phyloP scores from a whole-genome alignment of 257 asterid genomes.

The Petunia secreta region DNA sequence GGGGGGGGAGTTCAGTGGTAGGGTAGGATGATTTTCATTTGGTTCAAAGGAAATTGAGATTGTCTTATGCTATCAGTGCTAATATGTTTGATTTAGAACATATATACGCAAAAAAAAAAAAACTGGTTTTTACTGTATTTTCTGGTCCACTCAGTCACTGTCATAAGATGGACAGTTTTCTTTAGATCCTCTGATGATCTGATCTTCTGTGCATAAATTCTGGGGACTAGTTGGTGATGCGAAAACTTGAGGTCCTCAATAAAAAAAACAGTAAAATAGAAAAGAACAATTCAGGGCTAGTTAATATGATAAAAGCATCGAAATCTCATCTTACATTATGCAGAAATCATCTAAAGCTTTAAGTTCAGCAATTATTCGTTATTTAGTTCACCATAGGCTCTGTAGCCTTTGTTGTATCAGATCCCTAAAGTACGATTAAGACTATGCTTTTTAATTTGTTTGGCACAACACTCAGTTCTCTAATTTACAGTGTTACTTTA shows the following conservation, averaged over 20 bases:
- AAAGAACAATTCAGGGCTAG: background rate
- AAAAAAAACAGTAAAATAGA: background rate
- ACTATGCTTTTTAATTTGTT: background rate
- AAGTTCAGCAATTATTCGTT: background rate
- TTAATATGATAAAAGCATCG: background rate
- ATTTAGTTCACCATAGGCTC: conserved; percentile 7
- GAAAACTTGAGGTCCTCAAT: conserved; percentile 9
- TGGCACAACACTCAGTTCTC: background rate
- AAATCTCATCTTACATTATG: background rate
- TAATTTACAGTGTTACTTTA: background rate
- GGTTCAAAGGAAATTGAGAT: background rate
- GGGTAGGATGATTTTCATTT: background rate
- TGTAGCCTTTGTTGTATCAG: background rate
- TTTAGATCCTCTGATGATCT: conserved; percentile 16
- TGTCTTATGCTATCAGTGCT: background rate
- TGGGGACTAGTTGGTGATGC: conserved; percentile 8
- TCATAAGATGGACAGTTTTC: conserved; percentile 18
- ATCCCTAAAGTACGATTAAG: background rate
- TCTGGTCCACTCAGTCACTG: background rate
- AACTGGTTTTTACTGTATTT: background rate
- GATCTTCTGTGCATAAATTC: background rate
- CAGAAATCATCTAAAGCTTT: background rate
- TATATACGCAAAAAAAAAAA: background rate
- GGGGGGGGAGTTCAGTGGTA: too few relatives aligned
- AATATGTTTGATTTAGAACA: too few relatives aligned